Base-by-base conservation (phyloP, 164 flowering plant species). In the Tetracentron sinense region DNA sequence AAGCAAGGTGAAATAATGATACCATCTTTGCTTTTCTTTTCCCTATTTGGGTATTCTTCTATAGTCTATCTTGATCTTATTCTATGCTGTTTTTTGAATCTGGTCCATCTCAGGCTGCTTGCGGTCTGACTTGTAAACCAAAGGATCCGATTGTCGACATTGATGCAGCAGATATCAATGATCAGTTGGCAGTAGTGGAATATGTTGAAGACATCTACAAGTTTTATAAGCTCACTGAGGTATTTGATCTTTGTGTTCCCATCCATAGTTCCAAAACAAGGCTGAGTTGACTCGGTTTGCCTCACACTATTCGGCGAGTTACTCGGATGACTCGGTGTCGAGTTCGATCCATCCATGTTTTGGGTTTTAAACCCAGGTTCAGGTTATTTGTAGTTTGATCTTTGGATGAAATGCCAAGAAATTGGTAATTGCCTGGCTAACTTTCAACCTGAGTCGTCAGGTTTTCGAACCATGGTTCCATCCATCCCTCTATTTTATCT, bases 191-290 rank as follows among this genome's bases (percentile, higher is more conserved):
- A 25, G 94, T 72, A 0, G 88, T 82, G 1, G 98, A 92, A 54
- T 90, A 92, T 64, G 82, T 92, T n/a, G 98, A 92, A 20, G 98
- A 92, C 59, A 75, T 92, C 1, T 92, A 92, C 83, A 76, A 75
- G n/a, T 92, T 79, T 73, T 92, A 86, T 69, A 85, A 81, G 75
- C 56, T 72, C 0, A 81, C 68, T 42, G 96, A 89, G 88, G 98
- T 92, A 72, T 7, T 44, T 10, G n/a, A n/a, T n/a, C 26, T 19
- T 7, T 47, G 44, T 38, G 8, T 38, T 38, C n/a, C n/a, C n/a
- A n/a, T n/a, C n/a, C n/a, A n/a, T n/a, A n/a, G n/a, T n/a, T n/a
- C n/a, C n/a, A n/a, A n/a, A n/a, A n/a, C n/a, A n/a, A n/a, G n/a
- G n/a, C n/a, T n/a, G n/a, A n/a, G n/a, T n/a, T n/a, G n/a, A n/a